These are phyloP conservation scores for Epipyxis sp. DNA, from an alignment of 108 stramenopile genomes.

Conservation along the genomic window DNA sequence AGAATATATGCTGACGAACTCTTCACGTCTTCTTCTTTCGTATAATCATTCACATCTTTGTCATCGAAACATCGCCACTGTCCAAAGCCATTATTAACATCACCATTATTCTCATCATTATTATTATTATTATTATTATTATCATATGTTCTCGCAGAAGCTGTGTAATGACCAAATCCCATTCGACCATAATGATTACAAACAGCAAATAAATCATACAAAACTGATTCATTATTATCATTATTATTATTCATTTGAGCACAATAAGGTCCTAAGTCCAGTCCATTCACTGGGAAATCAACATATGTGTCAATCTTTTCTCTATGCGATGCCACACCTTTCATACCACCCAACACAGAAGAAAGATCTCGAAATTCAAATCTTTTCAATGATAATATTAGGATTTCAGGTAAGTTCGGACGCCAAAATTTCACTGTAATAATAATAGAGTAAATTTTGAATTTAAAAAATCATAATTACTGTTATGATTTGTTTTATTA, in stretches of 20 bases:
- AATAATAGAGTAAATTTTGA: neutral
- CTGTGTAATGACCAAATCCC: conserved; percentile 37
- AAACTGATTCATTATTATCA: neutral
- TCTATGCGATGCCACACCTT: conserved; percentile 16
- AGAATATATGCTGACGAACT: conserved; percentile 9
- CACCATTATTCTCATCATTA: neutral
- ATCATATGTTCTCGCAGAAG: conserved; percentile 11
- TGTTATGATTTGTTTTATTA: neutral
- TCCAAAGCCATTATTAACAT: neutral
- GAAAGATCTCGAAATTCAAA: neutral
- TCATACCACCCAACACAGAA: neutral
- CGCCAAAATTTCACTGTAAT: neutral
- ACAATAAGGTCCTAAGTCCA: conserved; percentile 20
- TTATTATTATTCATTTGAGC: neutral
- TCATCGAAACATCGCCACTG: conserved; percentile 4
- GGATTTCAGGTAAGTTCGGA: neutral
- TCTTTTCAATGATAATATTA: conserved; percentile 15
- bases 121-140: neutral
- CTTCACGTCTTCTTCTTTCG: neutral
- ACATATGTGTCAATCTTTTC: conserved; percentile 31
- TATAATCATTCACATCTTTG: neutral
- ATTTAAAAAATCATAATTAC: neutral
- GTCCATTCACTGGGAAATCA: conserved; percentile 23
- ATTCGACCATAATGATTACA: conserved; percentile 29
- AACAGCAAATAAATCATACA: conserved; percentile 34